phyloP scores from a whole-genome alignment of 2,329 filamentous ascomycete species.

The Fusarium torreyae region DNA sequence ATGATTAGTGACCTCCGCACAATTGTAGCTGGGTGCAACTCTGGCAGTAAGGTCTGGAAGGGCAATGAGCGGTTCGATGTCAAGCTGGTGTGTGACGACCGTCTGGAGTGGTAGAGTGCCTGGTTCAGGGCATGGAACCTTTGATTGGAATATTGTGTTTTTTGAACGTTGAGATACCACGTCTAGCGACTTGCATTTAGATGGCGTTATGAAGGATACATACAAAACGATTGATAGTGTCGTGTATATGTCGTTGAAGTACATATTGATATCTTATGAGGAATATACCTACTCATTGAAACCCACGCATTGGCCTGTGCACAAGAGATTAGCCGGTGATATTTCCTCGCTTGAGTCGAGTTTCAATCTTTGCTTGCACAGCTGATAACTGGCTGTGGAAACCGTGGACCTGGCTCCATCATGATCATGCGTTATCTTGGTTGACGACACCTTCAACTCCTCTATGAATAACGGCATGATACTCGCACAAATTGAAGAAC shows the following conservation, averaged over 20 bases:
- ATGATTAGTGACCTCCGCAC: conserved; percentile 72
- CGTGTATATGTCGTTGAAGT: conserved; percentile 12
- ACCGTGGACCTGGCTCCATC: conserved; percentile 13
- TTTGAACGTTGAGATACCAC: conserved; percentile 45
- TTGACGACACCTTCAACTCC: conserved; percentile 2
- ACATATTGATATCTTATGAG: conserved; percentile 4
- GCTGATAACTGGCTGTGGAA: conserved; percentile 20
- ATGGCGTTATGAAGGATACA: conserved; percentile 16
- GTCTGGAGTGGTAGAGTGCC: conserved; percentile 64
- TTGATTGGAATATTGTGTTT: conserved; percentile 21
- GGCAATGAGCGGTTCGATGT: conserved; percentile 71
- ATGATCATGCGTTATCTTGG: conserved; percentile 16
- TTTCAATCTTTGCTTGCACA: conserved; percentile 17
- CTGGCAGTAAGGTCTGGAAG: conserved; percentile 68
- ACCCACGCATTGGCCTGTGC: background rate
- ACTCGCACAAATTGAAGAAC: background rate
- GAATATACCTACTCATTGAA: background rate
- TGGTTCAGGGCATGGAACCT: background rate
- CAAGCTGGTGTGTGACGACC: conserved; percentile 71
- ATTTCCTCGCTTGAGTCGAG: conserved; percentile 4
- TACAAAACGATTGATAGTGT: background rate
- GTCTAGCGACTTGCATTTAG: conserved; percentile 31
- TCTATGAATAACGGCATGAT: background rate
- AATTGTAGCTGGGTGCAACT: conserved; percentile 69
- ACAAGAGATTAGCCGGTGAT: conserved; percentile 3